Base-by-base conservation (phyloP, 208 protist species). In the Trypanosoma cruzi region DNA sequence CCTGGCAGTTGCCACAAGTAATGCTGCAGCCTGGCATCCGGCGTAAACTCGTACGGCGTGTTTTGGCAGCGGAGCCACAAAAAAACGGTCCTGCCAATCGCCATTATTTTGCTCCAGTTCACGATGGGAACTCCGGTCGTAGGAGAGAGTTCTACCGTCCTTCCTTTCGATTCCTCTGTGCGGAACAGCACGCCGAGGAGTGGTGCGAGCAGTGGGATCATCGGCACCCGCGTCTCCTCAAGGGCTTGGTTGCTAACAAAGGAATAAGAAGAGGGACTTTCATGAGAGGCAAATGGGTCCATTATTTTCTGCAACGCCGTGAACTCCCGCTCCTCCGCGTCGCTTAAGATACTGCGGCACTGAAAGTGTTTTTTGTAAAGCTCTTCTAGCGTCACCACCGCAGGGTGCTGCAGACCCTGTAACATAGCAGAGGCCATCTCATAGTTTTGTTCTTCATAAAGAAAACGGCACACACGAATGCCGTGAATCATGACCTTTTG, bases 381-480 rank as follows among this genome's bases (percentile, higher is more conserved):
- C 1, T 53, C 54, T 29, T 77, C 62, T 14, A 88, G 24, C 7
- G 36, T 56, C 64, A 71, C 63, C 11, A 93, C 87, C 0, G 82
- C 58, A 0, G 81, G 73, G 76, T 93, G 79, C 31, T 79, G 69
- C 54, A 93, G 64, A 1, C 84, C 87, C 3, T 71, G 71, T 20
- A 93, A 68, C 2, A 93, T 71, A 18, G 82, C 78, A 2, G 83
- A 67, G 13, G 84, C 80, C 62, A 86, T 74, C 56, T 93, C 83
- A 64, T 90, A 93, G 63, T 90, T 90, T 69, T 90, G 84, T 58
- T 73, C 57, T 28, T 88, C 84, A 59, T 90, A 90, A 36, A 93
- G 68, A 37, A 73, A 65, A 8, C 80, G 75, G 61, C 84, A 86
- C 26, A 90, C 52, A 37, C 82, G 75, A 10, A 93, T 58, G 18